Evolutionary conservation across 2,329 filamentous ascomycete species (phyloP).

Genomic region (Hypoxylon sp.): DNA sequence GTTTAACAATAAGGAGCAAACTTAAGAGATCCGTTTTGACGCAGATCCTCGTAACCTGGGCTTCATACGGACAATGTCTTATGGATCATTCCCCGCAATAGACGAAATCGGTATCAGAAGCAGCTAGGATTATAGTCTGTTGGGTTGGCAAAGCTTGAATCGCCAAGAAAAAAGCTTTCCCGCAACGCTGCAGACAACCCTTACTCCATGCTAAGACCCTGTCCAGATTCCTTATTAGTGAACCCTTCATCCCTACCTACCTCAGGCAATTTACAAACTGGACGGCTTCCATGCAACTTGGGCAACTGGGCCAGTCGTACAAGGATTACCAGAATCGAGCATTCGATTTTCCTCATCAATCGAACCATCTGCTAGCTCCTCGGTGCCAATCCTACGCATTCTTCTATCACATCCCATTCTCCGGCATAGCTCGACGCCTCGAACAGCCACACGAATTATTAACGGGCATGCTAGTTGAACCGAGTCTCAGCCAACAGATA

Average conservation of each 20-base stretch:
- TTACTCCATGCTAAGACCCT: constrained; percentile 15
- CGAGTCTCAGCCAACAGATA: constrained; percentile 14
- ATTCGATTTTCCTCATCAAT: constrained; percentile 39
- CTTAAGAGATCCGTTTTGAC: constrained; percentile 12
- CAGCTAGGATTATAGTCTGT: constrained; percentile 33
- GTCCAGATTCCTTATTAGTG: constrained; percentile 14
- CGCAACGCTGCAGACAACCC: constrained; percentile 1
- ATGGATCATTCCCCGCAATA: constrained; percentile 23
- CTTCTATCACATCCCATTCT: constrained; percentile 6
- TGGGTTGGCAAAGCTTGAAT: constrained; percentile 42
- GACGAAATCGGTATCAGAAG: constrained; percentile 35
- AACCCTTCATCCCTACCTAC: constrained; percentile 9
- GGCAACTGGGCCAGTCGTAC: constrained; percentile 2
- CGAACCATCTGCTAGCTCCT: constrained; percentile 25
- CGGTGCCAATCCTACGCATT: constrained; percentile 18
- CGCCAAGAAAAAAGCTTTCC: constrained; percentile 31
- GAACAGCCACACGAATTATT: constrained; percentile 22
- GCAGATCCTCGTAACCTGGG: constrained; percentile 12
- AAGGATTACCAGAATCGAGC: constrained; percentile 16
- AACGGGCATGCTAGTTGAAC: constrained; percentile 11
- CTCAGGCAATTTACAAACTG: not conserved
- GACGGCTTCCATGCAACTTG: constrained; percentile 9
- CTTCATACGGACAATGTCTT: not conserved
- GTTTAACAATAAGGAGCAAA: constrained; percentile 16
- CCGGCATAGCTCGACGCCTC: constrained; percentile 5